Percentiles rank a stretch among this genome's conserved stretches.
Evolutionary conservation across 139 green algal genomes (phyloP).

Genomic region (Coelastrella sp.): DNA sequence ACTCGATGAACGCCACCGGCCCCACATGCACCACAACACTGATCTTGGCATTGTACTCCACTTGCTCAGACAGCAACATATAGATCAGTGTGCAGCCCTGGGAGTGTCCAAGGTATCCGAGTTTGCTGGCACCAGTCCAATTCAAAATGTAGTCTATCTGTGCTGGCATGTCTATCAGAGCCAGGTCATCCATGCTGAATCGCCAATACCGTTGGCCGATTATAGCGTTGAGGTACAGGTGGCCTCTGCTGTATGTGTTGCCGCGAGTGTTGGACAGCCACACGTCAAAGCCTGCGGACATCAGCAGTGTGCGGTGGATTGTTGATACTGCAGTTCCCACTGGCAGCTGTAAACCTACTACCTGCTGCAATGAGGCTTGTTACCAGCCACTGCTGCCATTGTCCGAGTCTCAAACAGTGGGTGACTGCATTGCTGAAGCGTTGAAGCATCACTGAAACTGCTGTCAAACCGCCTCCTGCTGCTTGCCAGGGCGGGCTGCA

Average conservation of each 20-base stretch:
- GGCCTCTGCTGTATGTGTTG: constrained; percentile 65
- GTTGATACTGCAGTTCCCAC: too few relatives aligned
- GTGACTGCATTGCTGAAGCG: too few relatives aligned
- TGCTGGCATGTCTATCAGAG: constrained; percentile 78
- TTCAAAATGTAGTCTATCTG: constrained; percentile 68
- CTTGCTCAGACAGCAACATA: constrained; percentile 63
- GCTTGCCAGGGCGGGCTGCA: too few relatives aligned
- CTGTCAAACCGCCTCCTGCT: too few relatives aligned
- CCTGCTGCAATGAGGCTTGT: too few relatives aligned
- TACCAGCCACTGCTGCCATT: too few relatives aligned
- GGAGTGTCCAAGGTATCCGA: constrained; percentile 67
- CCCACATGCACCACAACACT: constrained; percentile 69
- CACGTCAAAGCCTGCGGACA: constrained; percentile 71
- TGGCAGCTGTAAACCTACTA: too few relatives aligned
- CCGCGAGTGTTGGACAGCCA: constrained; percentile 76
- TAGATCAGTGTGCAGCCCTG: constrained; percentile 63
- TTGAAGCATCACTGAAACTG: too few relatives aligned
- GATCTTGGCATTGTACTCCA: constrained; percentile 57
- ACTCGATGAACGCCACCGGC: constrained; percentile 72
- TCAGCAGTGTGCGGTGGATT: neutral
- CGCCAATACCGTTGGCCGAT: constrained; percentile 40
- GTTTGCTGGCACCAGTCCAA: constrained; percentile 53
- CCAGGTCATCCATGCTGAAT: constrained; percentile 60
- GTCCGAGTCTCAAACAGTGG: too few relatives aligned
- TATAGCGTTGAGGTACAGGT: constrained; percentile 41